phyloP scores from a whole-genome alignment of 305 asterid species.

The Fraxinus baroniana region DNA sequence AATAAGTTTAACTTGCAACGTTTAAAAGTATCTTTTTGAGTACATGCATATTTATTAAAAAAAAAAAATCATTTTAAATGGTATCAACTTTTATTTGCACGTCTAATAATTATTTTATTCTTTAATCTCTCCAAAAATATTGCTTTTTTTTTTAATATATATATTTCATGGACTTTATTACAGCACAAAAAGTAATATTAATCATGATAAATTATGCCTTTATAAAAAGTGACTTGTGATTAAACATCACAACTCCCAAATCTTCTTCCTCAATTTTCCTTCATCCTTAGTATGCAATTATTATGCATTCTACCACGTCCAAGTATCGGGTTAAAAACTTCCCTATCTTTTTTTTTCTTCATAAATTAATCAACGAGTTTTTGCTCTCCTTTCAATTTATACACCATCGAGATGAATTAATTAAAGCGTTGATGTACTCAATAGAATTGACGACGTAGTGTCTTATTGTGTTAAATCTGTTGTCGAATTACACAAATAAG shows the following conservation, averaged over 20 bases:
- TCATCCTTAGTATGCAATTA: not conserved
- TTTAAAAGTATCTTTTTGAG: too few species aligned
- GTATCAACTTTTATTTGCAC: not conserved
- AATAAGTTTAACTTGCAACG: too few species aligned
- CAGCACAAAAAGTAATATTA: not conserved
- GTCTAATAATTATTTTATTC: not conserved
- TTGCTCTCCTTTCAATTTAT: not conserved
- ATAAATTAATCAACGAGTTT: not conserved
- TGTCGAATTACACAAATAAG: not conserved
- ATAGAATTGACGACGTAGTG: not conserved
- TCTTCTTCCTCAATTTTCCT: constrained; percentile 4
- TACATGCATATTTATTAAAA: too few species aligned
- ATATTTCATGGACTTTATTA: not conserved
- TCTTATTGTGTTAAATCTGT: not conserved
- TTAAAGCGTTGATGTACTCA: not conserved
- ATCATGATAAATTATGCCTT: not conserved
- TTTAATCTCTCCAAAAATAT: not conserved
- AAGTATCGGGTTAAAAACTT: not conserved
- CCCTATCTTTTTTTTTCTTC: not conserved
- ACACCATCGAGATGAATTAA: not conserved
- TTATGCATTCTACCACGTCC: not conserved
- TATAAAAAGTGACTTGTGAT: not conserved
- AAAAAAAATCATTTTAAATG: not conserved
- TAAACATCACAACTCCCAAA: not conserved
- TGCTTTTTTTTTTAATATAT: not conserved